A percentile compares a stretch with the other conserved stretches of the same genome.
These are phyloP conservation scores for Boehmeria nivea DNA, from an alignment of 306 rosid genomes.

Conservation along the genomic window DNA sequence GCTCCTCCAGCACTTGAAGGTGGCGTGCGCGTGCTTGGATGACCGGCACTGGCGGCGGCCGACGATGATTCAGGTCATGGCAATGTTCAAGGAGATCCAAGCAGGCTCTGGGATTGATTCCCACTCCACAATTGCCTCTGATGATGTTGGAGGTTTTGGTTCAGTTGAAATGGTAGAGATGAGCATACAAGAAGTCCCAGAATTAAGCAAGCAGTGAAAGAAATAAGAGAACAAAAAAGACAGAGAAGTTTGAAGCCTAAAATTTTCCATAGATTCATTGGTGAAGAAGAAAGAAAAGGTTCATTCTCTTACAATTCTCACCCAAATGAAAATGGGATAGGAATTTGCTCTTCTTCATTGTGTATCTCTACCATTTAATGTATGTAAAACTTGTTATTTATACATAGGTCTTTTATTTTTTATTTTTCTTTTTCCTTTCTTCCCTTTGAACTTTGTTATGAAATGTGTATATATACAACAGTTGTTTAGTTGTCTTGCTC, in stretches of 20 bases:
- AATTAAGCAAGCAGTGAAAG: slow-evolving; percentile 52
- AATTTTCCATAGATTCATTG: too few relatives aligned
- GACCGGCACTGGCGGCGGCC: slow-evolving; percentile 78
- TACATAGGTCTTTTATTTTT: slow-evolving; percentile 47
- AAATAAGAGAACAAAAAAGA: neutral
- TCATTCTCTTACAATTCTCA: too few relatives aligned
- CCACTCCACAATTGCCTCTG: slow-evolving; percentile 61
- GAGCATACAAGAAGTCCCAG: slow-evolving; percentile 88
- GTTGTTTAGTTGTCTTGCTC: slow-evolving; percentile 36
- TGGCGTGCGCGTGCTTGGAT: slow-evolving; percentile 84
- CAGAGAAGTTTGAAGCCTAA: neutral
- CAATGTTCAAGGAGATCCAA: slow-evolving; percentile 88
- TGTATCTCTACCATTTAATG: slow-evolving; percentile 54
- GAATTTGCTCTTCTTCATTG: slow-evolving; percentile 17
- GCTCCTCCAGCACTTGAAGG: slow-evolving; percentile 77
- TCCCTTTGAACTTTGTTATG: too few relatives aligned
- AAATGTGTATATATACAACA: slow-evolving; percentile 81
- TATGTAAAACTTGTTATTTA: slow-evolving; percentile 81
- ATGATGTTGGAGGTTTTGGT: slow-evolving; percentile 47
- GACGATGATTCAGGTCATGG: slow-evolving; percentile 86
- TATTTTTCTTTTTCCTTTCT: too few relatives aligned
- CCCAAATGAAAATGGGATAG: too few relatives aligned
- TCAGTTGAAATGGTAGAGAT: slow-evolving; percentile 67
- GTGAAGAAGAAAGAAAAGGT: too few relatives aligned
- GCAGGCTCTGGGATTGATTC: slow-evolving; percentile 89